phyloP scores from a whole-genome alignment of 2,329 filamentous ascomycete genomes.

The Hypoxylon sp. region DNA sequence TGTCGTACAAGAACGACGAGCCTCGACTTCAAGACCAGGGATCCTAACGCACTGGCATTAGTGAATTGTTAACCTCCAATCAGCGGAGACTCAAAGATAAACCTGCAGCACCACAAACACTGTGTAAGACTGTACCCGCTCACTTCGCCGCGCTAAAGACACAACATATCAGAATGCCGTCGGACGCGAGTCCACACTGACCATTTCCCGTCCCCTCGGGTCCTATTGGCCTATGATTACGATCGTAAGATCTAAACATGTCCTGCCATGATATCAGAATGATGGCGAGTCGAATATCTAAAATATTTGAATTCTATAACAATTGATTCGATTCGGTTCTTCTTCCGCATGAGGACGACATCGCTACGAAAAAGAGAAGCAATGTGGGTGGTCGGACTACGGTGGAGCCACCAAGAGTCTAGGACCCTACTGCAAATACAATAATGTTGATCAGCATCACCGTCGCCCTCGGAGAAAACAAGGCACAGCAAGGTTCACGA shows the following conservation, averaged over 20 bases:
- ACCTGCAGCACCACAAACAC: constrained; percentile 50
- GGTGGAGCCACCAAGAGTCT: constrained; percentile 39
- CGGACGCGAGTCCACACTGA: constrained; percentile 7
- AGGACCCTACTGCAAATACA: constrained; percentile 17
- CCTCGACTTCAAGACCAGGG: constrained; percentile 37
- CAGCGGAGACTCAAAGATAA: constrained; percentile 50
- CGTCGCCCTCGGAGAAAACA: constrained; percentile 38
- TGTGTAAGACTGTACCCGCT: constrained; percentile 49
- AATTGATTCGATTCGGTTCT: constrained; percentile 4
- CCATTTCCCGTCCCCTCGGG: not conserved
- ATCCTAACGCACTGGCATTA: constrained; percentile 44
- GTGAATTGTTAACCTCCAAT: constrained; percentile 45
- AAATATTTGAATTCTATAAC: not conserved
- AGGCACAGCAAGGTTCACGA: constrained; percentile 29
- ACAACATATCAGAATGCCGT: constrained; percentile 22
- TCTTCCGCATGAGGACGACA: not conserved
- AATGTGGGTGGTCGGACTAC: constrained; percentile 33
- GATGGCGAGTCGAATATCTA: not conserved
- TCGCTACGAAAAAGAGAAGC: not conserved
- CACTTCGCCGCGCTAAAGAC: constrained; percentile 31
- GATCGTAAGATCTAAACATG: constrained; percentile 17
- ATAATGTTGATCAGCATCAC: constrained; percentile 39
- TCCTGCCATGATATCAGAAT: constrained; percentile 9
- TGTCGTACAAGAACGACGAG: constrained; percentile 27
- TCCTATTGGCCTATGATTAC: constrained; percentile 4